phyloP scores from a whole-genome alignment of 1,139 yeast species.

The Pichia cactophila region DNA sequence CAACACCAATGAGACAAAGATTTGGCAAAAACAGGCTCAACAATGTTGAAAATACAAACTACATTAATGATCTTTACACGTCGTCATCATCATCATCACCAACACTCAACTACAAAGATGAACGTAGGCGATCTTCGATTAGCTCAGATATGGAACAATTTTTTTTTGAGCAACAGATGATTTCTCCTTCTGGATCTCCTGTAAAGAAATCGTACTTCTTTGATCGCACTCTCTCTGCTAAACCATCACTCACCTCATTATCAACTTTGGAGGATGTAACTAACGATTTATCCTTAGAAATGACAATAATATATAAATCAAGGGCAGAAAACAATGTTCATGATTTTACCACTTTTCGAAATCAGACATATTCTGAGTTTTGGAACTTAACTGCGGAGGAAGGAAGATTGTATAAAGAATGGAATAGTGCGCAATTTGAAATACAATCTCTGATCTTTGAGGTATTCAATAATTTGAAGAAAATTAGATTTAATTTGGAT shows the following conservation, averaged over 20 bases:
- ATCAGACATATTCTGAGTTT: slow-evolving; percentile 21
- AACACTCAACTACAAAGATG: not conserved
- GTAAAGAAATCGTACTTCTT: slow-evolving; percentile 1
- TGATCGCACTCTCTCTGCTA: slow-evolving; percentile 10
- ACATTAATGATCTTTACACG: not conserved
- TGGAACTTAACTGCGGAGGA: slow-evolving; percentile 25
- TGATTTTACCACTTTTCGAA: slow-evolving; percentile 18
- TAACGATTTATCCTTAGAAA: slow-evolving; percentile 17
- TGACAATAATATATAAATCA: slow-evolving; percentile 22
- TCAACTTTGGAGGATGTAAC: not conserved
- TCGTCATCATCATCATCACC: slow-evolving; percentile 6
- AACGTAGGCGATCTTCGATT: not conserved
- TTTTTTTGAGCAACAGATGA: slow-evolving; percentile 12
- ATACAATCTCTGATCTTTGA: slow-evolving; percentile 24
- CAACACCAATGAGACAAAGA: slow-evolving; percentile 4
- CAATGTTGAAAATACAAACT: slow-evolving; percentile 9
- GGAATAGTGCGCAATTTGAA: slow-evolving; percentile 24
- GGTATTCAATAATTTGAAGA: slow-evolving; percentile 14
- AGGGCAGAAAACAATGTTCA: slow-evolving; percentile 21
- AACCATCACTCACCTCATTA: slow-evolving; percentile 1
- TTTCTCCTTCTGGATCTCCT: slow-evolving; percentile 5
- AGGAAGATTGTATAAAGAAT: slow-evolving; percentile 13
- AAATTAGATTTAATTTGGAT: slow-evolving; percentile 37
- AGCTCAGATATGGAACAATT: not conserved
- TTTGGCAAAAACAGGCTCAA: slow-evolving; percentile 7